Percentiles rank a stretch among this genome's conserved stretches.
These are phyloP conservation scores for Sporormia fimetaria DNA, from an alignment of 495 filamentous ascomycete species.

Conservation along the genomic window DNA sequence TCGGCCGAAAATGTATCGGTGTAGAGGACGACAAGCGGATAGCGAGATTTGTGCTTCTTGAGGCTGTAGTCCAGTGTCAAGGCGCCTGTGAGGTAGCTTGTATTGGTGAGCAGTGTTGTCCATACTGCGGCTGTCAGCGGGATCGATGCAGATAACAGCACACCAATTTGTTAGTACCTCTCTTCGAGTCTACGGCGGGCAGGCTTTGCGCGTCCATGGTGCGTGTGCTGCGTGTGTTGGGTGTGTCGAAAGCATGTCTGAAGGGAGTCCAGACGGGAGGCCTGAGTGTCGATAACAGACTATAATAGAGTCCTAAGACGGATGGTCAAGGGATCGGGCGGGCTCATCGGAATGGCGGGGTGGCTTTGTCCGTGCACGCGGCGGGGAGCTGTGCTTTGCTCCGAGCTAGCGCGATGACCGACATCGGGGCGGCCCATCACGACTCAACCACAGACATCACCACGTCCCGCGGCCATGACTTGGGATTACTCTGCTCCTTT, in stretches of 20 bases:
- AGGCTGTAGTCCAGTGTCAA: slow-evolving; percentile 62
- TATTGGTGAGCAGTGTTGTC: slow-evolving; percentile 72
- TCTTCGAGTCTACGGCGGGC: slow-evolving; percentile 13
- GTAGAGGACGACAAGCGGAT: slow-evolving; percentile 68
- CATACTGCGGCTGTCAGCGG: slow-evolving; percentile 41
- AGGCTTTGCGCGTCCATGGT: slow-evolving; percentile 25
- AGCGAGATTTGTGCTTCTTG: slow-evolving; percentile 44
- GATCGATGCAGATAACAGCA: background rate
- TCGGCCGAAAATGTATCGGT: slow-evolving; percentile 54
- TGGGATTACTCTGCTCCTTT: background rate
- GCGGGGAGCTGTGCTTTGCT: no score
- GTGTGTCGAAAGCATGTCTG: no score
- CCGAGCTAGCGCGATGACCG: no score
- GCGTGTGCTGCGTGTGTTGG: no score
- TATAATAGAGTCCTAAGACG: no score
- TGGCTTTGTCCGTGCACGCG: no score
- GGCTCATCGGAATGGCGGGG: no score
- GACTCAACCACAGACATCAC: slow-evolving; percentile 1
- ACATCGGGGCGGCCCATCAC: no score
- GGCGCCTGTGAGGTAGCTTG: slow-evolving; percentile 59
- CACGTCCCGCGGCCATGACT: background rate
- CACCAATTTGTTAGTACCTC: slow-evolving; percentile 19
- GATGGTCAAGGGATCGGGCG: no score
- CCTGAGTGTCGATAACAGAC: no score
- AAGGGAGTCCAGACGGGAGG: no score